These are phyloP conservation scores for Cylindrotheca fusiformis DNA, from an alignment of 108 stramenopile species.

Conservation along the genomic window DNA sequence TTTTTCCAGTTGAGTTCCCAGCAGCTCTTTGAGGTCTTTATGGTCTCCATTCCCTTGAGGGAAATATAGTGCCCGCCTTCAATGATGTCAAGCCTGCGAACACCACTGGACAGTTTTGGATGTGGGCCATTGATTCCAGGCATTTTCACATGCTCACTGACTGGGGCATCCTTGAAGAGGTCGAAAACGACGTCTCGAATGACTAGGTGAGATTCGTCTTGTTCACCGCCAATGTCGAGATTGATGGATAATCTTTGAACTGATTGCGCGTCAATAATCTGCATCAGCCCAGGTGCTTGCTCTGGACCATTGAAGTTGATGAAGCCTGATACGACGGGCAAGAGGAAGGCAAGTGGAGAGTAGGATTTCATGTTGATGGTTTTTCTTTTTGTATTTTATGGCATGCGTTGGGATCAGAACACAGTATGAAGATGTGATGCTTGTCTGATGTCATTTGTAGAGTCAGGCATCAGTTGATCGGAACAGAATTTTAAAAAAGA, in stretches of 20 bases:
- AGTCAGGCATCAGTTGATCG: too few relatives aligned
- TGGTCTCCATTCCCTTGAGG: slow-evolving; percentile 30
- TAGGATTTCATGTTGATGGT: background rate
- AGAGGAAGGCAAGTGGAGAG: background rate
- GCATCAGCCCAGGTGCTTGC: background rate
- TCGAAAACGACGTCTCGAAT: slow-evolving; percentile 15
- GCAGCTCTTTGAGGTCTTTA: slow-evolving; percentile 41
- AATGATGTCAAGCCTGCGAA: slow-evolving; percentile 29
- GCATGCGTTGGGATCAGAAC: too few relatives aligned
- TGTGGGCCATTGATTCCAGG: slow-evolving; percentile 68
- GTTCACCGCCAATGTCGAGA: slow-evolving; percentile 20
- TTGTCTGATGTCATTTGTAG: too few relatives aligned
- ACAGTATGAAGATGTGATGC: too few relatives aligned
- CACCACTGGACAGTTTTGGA: slow-evolving; percentile 56
- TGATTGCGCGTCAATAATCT: slow-evolving; percentile 8
- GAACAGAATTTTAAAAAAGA: too few relatives aligned
- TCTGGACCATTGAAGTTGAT: background rate
- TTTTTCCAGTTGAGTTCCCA: slow-evolving; percentile 72
- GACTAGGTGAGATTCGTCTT: slow-evolving; percentile 14
- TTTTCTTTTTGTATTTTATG: too few relatives aligned
- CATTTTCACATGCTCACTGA: slow-evolving; percentile 21
- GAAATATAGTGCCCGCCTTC: slow-evolving; percentile 41
- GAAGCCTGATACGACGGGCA: too few relatives aligned
- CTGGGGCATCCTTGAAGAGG: background rate
- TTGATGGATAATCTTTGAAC: slow-evolving; percentile 11